Evolutionary conservation across 2,329 filamentous ascomycete genomes (phyloP).

Genomic region (Fusarium lyarnte): DNA sequence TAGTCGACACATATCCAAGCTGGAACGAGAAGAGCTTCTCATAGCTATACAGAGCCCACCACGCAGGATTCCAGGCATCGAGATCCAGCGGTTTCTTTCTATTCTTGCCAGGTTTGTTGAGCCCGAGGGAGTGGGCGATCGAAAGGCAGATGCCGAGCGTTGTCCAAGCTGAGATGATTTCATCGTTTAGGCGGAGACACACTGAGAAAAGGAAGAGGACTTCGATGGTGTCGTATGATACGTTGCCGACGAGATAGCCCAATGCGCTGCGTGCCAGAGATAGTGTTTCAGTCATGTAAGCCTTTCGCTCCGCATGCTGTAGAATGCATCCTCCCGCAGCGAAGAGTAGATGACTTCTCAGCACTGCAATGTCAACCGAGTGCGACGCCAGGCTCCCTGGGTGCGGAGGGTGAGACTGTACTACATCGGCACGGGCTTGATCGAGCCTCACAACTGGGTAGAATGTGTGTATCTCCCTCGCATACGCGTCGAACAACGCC

Average conservation of each 20-base stretch:
- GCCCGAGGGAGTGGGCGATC: not conserved
- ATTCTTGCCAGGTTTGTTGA: fast-evolving
- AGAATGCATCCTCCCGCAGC: not conserved
- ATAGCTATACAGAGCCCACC: slow-evolving; percentile 10
- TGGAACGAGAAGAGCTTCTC: slow-evolving; percentile 1
- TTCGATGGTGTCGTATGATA: not conserved
- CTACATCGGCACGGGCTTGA: not conserved
- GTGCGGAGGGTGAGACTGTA: not conserved
- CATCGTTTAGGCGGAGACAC: slow-evolving; percentile 3
- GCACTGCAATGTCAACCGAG: fast-evolving
- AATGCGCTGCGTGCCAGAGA: not conserved
- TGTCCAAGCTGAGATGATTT: slow-evolving; percentile 6
- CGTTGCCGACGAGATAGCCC: not conserved
- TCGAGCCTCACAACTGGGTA: not conserved
- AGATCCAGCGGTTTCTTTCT: fast-evolving
- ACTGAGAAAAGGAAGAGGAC: not conserved
- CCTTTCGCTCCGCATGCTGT: not conserved
- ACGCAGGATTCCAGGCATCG: not conserved
- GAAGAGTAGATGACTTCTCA: not conserved
- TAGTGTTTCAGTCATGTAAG: not conserved
- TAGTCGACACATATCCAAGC: not conserved
- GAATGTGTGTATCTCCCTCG: not conserved
- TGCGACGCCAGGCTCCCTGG: fast-evolving
- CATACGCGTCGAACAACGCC: not conserved
- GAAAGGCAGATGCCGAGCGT: not conserved